Percentiles rank a stretch among this genome's conserved stretches.
phyloP scores from a whole-genome alignment of 2,329 filamentous ascomycete genomes.

The Cucurbitaria berberidis region DNA sequence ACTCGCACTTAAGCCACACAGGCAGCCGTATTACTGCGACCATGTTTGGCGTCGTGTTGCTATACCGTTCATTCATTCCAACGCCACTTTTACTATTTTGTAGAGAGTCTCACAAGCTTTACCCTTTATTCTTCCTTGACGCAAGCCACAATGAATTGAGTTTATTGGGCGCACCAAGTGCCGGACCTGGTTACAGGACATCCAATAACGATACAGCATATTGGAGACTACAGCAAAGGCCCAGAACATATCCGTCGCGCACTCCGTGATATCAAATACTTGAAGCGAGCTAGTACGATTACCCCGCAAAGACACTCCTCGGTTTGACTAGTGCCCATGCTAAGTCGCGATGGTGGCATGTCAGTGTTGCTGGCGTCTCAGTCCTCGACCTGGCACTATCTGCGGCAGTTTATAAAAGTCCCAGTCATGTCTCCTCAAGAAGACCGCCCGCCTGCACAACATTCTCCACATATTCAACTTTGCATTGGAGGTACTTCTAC shows the following conservation, averaged over 20 bases:
- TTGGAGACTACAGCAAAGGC: background rate
- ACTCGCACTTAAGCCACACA: no score
- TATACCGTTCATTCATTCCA: no score
- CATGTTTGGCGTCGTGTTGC: no score
- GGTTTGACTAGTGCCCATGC: background rate
- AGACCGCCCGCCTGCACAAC: background rate
- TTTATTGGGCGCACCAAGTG: background rate
- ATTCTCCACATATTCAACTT: background rate
- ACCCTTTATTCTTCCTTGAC: no score
- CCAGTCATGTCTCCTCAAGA: background rate
- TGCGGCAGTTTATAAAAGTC: background rate
- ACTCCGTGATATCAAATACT: background rate
- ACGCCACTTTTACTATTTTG: background rate
- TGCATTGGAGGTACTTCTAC: background rate
- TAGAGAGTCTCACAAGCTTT: background rate
- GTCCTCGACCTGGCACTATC: background rate
- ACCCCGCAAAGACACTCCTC: background rate
- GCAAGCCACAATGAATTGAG: background rate
- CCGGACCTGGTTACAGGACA: background rate
- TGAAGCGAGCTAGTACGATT: background rate
- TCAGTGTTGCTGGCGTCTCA: background rate
- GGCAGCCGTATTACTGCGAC: no score
- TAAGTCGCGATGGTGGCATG: background rate
- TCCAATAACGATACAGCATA: background rate
- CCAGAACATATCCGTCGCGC: background rate